Base-by-base conservation (phyloP, 208 protist species). In the Phytomonas sp. region DNA sequence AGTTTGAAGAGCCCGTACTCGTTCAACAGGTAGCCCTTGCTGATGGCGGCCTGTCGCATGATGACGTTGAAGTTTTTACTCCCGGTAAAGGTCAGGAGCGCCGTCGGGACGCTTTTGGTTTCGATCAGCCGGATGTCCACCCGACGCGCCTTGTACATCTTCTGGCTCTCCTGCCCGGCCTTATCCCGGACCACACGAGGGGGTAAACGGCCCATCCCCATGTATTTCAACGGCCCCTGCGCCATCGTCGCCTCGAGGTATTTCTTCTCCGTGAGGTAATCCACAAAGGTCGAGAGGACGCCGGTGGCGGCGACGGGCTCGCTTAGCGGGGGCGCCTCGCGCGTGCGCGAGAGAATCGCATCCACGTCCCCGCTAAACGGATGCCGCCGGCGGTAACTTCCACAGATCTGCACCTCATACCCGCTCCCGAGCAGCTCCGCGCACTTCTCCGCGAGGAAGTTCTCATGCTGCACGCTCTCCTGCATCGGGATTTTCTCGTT, bases 1-100 rank as follows among this genome's bases (percentile, higher is more conserved):
- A 95, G 69, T 62, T 84, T 82, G 71, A 93, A 95, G 53, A 95
- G 82, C 0, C 89, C 89, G 68, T 96, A 95, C 80, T 97, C 91
- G 76, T 94, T 95, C 68, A 97, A 77, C 31, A 92, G 67, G 72
- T 94, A 96, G 1, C 93, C 93, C 51, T 90, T 92, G 72, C 74
- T 83, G 74, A 95, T 90, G n/a, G 93, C 93, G 15, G 84, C 85
- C 74, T 93, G 85, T 0, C 93, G 89, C 92, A 97, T 97, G 60
- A 88, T 91, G 17, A 95, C 88, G 78, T 97, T 97, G 81, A 97
- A 97, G 79, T 95, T 92, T 64, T 95, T 93, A 73, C 88, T 95
- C 13, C 94, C 94, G 0, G 94, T 97, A 77, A 97, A 97, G 76
- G 94, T 97, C 51, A 97, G 85, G 65, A 97, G 75, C 46, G 94